Conservation (phyloP, 2,329 filamentous ascomycete species). For the Dactylella cylindrospora region DNA sequence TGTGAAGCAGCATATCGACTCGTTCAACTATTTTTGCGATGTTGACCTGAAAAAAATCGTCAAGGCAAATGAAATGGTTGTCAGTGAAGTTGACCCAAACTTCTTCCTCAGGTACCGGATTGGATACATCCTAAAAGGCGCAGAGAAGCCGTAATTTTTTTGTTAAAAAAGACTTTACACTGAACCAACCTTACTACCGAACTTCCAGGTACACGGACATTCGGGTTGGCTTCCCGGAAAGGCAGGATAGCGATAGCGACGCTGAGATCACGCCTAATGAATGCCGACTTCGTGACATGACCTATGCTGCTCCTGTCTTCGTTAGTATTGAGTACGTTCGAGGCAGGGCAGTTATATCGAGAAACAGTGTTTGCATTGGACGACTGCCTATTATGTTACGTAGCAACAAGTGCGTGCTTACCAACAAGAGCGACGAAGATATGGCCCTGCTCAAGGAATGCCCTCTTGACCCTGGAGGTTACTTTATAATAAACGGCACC, state of each 20-base stretch:
- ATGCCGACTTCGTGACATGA: constrained; percentile 92
- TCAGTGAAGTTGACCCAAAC: constrained; percentile 86
- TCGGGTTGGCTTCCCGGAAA: constrained; percentile 77
- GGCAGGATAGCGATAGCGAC: constrained; percentile 69
- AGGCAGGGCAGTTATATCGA: constrained; percentile 73
- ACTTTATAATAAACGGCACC: constrained; percentile 95
- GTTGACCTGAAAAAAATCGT: constrained; percentile 97
- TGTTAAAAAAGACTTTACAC: not conserved
- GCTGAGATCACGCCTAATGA: constrained; percentile 89
- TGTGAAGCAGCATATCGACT: constrained; percentile 97
- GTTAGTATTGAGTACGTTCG: constrained; percentile 90
- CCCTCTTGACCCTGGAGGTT: constrained; percentile 90
- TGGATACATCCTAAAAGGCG: constrained; percentile 1
- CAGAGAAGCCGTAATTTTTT: not conserved
- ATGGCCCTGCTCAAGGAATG: constrained; percentile 96
- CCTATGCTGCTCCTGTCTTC: constrained; percentile 91
- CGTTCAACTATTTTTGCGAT: constrained; percentile 97
- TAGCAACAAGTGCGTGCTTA: constrained; percentile 87
- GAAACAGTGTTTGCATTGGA: constrained; percentile 75
- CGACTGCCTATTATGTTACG: constrained; percentile 95
- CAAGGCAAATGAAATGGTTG: constrained; percentile 81
- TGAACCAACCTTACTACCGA: constrained; percentile 5
- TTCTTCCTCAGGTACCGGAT: constrained; percentile 75
- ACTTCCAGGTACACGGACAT: constrained; percentile 72
- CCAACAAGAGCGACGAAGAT: constrained; percentile 77